Evolutionary conservation across 108 stramenopile genomes (phyloP).

Genomic region (Fistulifera pelliculosa): DNA sequence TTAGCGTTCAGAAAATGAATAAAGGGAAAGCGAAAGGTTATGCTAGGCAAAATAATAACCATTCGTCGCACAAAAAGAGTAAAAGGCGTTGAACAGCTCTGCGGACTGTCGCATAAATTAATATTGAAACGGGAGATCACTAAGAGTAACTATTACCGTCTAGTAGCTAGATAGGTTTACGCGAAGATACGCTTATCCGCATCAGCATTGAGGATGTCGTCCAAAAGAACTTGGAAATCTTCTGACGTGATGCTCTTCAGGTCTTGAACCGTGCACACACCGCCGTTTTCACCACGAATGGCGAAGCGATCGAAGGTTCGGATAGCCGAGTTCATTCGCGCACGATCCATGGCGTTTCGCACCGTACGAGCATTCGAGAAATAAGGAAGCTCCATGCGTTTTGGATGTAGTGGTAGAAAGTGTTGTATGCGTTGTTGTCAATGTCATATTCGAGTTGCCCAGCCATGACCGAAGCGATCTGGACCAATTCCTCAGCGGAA

Average conservation of each 20-base stretch:
- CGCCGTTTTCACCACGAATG: conserved; percentile 77
- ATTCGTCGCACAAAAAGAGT: background rate
- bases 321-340: conserved; percentile 94
- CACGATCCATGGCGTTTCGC: conserved; percentile 97
- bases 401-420: conserved; percentile 89
- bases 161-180: conserved; percentile 24
- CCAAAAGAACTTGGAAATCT: conserved; percentile 92
- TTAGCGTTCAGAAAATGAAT: background rate
- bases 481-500: conserved; percentile 87
- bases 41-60: background rate
- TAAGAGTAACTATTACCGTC: background rate
- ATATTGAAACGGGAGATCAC: too few species aligned
- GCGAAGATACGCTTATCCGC: conserved; percentile 84
- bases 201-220: conserved; percentile 87
- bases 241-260: conserved; percentile 76
- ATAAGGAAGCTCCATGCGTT: conserved; percentile 92
- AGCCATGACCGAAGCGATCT: conserved; percentile 88
- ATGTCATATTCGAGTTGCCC: conserved; percentile 89
- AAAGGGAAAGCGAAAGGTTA: background rate
- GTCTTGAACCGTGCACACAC: conserved; percentile 63
- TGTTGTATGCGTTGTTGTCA: conserved; percentile 45
- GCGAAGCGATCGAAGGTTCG: conserved; percentile 91
- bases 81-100: background rate
- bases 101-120: background rate
- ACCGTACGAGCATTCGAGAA: conserved; percentile 98